Conservation (phyloP, 163 green algal species). For the Chlorella variabilis region DNA sequence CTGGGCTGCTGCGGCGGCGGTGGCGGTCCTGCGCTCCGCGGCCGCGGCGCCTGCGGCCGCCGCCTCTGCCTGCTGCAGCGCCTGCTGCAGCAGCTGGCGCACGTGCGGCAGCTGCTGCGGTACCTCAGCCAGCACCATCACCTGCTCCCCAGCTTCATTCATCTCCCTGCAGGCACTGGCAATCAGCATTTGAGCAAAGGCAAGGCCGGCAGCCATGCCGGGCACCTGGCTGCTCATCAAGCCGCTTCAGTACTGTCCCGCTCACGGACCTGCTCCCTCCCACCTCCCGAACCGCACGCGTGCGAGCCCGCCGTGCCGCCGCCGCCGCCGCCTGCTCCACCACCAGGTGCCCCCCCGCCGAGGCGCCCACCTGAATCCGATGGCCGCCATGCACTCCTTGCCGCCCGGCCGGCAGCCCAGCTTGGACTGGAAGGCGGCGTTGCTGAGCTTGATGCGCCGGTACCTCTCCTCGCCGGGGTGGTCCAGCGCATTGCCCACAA, state of each 20-base stretch:
- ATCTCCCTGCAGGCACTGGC: conserved; percentile 10
- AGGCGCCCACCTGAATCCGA: conserved; percentile 49
- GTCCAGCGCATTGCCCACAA: conserved; percentile 49
- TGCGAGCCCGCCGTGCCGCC: too few species aligned
- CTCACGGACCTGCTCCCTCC: too few species aligned
- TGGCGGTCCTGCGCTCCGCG: background rate
- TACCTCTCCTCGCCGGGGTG: conserved; percentile 48
- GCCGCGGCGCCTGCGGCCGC: background rate
- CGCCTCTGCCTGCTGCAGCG: conserved; percentile 34
- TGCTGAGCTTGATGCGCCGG: conserved; percentile 42
- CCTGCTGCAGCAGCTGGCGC: conserved; percentile 27
- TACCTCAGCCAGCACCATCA: conserved; percentile 37
- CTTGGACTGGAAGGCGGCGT: conserved; percentile 29
- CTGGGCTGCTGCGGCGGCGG: background rate
- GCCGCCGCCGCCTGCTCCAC: too few species aligned
- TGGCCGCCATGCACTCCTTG: conserved; percentile 47
- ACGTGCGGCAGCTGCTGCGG: conserved; percentile 25
- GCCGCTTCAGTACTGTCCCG: too few species aligned
- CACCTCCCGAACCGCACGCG: too few species aligned
- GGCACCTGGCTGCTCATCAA: too few species aligned
- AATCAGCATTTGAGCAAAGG: too few species aligned
- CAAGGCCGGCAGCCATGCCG: too few species aligned
- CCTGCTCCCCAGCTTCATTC: conserved; percentile 45
- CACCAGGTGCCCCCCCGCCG: too few species aligned
- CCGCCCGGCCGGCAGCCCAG: conserved; percentile 45